Evolutionary conservation across 306 rosid species (phyloP).

Genomic region (Trifolium fragiferum): DNA sequence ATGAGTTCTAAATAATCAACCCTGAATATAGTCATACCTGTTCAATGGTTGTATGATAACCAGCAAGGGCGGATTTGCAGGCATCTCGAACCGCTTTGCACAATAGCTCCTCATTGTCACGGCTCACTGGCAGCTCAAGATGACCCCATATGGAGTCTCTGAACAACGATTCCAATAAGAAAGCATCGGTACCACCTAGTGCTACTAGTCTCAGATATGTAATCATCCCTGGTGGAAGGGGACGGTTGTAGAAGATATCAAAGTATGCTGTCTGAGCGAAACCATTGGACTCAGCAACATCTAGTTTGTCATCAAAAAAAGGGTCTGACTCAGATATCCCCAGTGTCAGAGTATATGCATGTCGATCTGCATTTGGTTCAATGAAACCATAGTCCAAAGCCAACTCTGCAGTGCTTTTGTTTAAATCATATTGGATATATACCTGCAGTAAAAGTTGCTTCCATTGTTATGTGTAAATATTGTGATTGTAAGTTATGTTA

Average conservation of each 20-base stretch:
- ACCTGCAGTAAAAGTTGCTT: slow-evolving; percentile 56
- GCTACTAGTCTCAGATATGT: slow-evolving; percentile 84
- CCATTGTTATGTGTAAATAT: slow-evolving; percentile 13
- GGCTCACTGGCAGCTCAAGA: slow-evolving; percentile 80
- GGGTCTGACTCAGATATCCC: slow-evolving; percentile 81
- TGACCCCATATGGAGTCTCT: slow-evolving; percentile 82
- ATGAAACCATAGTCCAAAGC: slow-evolving; percentile 95
- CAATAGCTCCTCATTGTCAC: slow-evolving; percentile 84
- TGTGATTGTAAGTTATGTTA: slow-evolving; percentile 20
- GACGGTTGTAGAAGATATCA: slow-evolving; percentile 62
- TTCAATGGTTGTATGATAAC: slow-evolving; percentile 81
- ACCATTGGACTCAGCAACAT: slow-evolving; percentile 84
- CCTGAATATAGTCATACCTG: slow-evolving; percentile 55
- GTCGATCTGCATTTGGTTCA: slow-evolving; percentile 61
- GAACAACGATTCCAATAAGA: slow-evolving; percentile 82
- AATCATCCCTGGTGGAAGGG: slow-evolving; percentile 73
- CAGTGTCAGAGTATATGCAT: slow-evolving; percentile 75
- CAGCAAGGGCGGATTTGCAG: slow-evolving; percentile 78
- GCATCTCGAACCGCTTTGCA: slow-evolving; percentile 74
- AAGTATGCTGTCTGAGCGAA: slow-evolving; percentile 72
- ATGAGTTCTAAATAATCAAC: not conserved
- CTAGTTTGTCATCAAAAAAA: slow-evolving; percentile 82
- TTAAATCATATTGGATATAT: slow-evolving; percentile 80
- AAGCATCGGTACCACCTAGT: slow-evolving; percentile 83
- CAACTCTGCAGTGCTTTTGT: slow-evolving; percentile 91